Conservation (phyloP, 2,329 filamentous ascomycete species). For the Colletotrichum plurivorum region DNA sequence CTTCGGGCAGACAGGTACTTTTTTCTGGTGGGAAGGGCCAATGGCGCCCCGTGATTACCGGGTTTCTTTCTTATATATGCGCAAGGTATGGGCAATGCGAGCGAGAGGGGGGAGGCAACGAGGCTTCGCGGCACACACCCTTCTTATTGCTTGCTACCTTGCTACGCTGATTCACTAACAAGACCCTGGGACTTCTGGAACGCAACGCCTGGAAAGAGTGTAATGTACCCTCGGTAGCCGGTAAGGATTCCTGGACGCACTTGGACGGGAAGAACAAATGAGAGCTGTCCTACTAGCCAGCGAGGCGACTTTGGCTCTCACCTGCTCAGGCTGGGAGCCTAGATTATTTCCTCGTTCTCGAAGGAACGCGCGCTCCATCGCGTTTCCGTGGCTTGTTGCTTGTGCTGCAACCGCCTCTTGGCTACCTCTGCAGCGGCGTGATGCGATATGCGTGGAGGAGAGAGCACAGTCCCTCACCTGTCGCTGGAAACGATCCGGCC, state of each 20-base stretch:
- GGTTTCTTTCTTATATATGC: background rate
- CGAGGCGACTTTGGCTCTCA: too few relatives aligned
- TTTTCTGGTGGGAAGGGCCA: background rate
- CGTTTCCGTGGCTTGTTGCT: background rate
- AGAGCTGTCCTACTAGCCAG: too few relatives aligned
- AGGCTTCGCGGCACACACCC: slow-evolving; percentile 7
- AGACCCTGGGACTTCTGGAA: slow-evolving; percentile 7
- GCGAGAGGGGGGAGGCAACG: background rate
- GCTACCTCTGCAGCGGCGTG: slow-evolving; percentile 10
- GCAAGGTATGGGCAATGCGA: background rate
- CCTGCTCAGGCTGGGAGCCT: too few relatives aligned
- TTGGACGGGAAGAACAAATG: background rate
- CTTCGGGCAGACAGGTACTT: slow-evolving; percentile 5
- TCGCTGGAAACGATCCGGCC: slow-evolving; percentile 17
- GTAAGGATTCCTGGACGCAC: background rate
- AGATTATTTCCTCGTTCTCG: slow-evolving; percentile 8
- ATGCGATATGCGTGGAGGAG: slow-evolving; percentile 25
- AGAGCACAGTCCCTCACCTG: slow-evolving; percentile 32
- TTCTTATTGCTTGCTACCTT: background rate
- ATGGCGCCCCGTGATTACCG: slow-evolving; percentile 13
- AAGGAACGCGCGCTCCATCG: slow-evolving; percentile 17
- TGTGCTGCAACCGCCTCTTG: slow-evolving; percentile 21
- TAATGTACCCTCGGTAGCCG: background rate
- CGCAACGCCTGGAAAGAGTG: slow-evolving; percentile 1
- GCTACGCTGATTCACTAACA: background rate